phyloP scores from a whole-genome alignment of 140 eudicot species.

The Stevia rebaudiana region DNA sequence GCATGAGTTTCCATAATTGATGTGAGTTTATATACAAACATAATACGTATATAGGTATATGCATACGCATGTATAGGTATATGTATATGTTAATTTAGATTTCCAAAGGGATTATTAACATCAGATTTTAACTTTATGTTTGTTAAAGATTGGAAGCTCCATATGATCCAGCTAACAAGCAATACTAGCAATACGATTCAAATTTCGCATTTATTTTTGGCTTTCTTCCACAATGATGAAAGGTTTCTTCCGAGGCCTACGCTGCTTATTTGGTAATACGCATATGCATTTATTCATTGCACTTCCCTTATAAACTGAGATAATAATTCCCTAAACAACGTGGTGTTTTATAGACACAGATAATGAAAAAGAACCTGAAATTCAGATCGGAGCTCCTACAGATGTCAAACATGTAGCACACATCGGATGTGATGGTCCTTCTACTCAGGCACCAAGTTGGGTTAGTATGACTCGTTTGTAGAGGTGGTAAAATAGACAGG shows the following conservation, averaged over 20 bases:
- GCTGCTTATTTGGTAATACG: conserved; percentile 33
- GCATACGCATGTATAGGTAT: neutral
- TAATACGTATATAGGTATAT: neutral
- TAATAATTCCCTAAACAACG: neutral
- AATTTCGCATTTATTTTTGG: conserved; percentile 22
- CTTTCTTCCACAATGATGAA: conserved; percentile 33
- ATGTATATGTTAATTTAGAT: neutral
- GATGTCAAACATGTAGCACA: conserved; percentile 98
- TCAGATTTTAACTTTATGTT: conserved; percentile 24
- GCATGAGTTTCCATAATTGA: conserved; percentile 31
- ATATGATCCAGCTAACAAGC: conserved; percentile 43
- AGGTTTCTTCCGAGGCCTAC: conserved; percentile 52
- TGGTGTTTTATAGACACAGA: conserved; percentile 25
- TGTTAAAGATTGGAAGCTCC: conserved; percentile 43
- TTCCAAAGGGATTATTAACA: conserved; percentile 7
- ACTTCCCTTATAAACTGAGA: neutral
- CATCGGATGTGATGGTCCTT: conserved; percentile 84
- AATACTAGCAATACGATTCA: conserved; percentile 13
- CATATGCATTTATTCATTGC: neutral
- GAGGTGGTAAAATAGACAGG: conserved; percentile 7
- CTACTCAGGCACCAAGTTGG: conserved; percentile 71
- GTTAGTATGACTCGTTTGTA: conserved; percentile 33
- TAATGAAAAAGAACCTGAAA: conserved; percentile 62
- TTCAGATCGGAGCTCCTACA: conserved; percentile 95
- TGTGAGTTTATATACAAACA: conserved; percentile 8